phyloP scores from a whole-genome alignment of 805 yeast species.

The Ogataea parapolymorpha region DNA sequence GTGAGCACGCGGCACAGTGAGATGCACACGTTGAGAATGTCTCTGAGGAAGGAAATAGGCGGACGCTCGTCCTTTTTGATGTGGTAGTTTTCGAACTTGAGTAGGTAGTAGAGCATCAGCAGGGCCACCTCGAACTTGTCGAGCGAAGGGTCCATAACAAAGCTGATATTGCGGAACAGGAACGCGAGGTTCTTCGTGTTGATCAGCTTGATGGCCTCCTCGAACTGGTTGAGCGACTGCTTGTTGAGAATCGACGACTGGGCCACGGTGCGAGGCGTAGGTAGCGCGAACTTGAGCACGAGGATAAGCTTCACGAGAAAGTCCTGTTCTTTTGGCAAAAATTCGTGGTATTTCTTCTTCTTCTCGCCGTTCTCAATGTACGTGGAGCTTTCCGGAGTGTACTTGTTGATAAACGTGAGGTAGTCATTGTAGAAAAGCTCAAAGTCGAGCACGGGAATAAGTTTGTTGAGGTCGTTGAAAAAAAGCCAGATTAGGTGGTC shows the following conservation, averaged over 20 bases:
- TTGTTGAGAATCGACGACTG: slow-evolving; percentile 27
- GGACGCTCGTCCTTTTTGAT: slow-evolving; percentile 27
- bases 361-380: slow-evolving; percentile 42
- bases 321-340: slow-evolving; percentile 31
- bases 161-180: slow-evolving; percentile 46
- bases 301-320: slow-evolving; percentile 50
- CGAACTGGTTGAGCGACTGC: slow-evolving; percentile 28
- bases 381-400: slow-evolving; percentile 29
- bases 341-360: slow-evolving; percentile 35
- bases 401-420: slow-evolving; percentile 44
- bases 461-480: slow-evolving; percentile 50
- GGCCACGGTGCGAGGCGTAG: slow-evolving; percentile 32
- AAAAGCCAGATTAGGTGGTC: slow-evolving; percentile 48
- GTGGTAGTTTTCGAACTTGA: slow-evolving; percentile 34
- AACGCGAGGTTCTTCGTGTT: slow-evolving; percentile 39
- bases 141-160: slow-evolving; percentile 41
- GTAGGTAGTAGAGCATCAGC: slow-evolving; percentile 46
- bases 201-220: slow-evolving; percentile 33
- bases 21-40: slow-evolving; percentile 41
- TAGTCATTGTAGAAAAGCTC: slow-evolving; percentile 51
- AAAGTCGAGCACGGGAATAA: slow-evolving; percentile 54
- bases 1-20: slow-evolving; percentile 44
- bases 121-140: slow-evolving; percentile 49
- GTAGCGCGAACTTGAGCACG: slow-evolving; percentile 47
- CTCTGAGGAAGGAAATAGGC: slow-evolving; percentile 35